Base-by-base conservation (phyloP, 441 rosid species). In the Breynia disticha region DNA sequence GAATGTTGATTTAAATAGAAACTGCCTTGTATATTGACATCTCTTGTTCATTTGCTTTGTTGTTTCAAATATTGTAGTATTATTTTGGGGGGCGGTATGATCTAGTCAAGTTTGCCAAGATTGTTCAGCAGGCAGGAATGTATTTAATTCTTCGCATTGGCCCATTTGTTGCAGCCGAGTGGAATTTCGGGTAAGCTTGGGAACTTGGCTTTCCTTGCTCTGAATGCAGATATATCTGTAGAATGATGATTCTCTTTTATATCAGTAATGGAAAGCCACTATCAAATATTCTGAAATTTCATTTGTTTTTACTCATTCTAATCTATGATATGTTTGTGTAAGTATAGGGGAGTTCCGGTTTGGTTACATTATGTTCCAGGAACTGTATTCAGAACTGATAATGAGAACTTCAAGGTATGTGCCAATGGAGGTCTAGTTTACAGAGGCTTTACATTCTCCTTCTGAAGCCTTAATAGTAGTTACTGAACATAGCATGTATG, bases 111-210 rank as follows among this genome's bases (percentile, higher is more conserved):
- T 93, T 93, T 69, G 79, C 82, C 55, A 89, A 87, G 78, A 79
- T 59, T 62, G 83, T 93, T 61, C 96, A 87, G 64, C 72, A 83
- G 61, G 95, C 93, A 20, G 87, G 89, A 51, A 76, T 93, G 96
- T 79, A 83, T 57, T 71, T 89, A 78, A 84, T 84, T 62, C 95
- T 93, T 49, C 78, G 97, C 14, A 89, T 93, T 24, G 99, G 99
- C 11, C 99, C 99, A 32, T 86, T 81, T 63, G 79, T 89, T 65
- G 95, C 93, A 0, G 99, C 99, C n/a, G 97, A 93, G 67, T 93
- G 95, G 95, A 79, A 81, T 66, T 89, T 60, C 52, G 97, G 99
- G 99, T 93, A 73, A 48, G 52, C 44, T 51, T 51, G 11, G 10
- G n/a, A 41, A 41, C 44, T 41, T 3, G 44, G 44, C 44, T 41